Conservation (phyloP, 2,329 filamentous ascomycete genomes). For the Periconia sp. region DNA sequence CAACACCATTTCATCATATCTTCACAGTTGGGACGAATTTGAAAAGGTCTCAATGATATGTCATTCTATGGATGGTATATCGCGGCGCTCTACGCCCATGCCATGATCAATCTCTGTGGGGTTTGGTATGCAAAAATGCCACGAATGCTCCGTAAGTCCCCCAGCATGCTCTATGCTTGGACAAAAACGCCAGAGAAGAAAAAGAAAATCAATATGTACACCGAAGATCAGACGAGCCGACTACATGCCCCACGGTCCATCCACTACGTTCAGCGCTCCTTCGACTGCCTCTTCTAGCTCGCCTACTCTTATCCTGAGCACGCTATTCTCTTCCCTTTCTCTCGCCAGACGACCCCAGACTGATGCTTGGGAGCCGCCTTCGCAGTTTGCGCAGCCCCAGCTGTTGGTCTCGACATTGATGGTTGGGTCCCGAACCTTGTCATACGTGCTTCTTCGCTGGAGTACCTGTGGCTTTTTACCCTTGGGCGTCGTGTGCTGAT, state of each 20-base stretch:
- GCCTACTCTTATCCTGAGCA: slow-evolving; percentile 58
- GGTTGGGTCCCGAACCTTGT: slow-evolving; percentile 52
- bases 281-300: slow-evolving; percentile 63
- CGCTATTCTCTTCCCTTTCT: slow-evolving; percentile 62
- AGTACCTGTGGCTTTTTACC: slow-evolving; percentile 38
- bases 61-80: too few species aligned
- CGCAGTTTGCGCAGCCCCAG: slow-evolving; percentile 44
- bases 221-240: too few species aligned
- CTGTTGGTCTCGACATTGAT: slow-evolving; percentile 29
- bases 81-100: too few species aligned
- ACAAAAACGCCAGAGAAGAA: too few species aligned
- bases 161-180: too few species aligned
- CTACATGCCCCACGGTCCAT: slow-evolving; percentile 37
- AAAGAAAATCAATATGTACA: too few species aligned
- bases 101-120: too few species aligned
- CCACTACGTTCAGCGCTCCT: slow-evolving; percentile 61
- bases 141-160: too few species aligned
- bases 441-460: slow-evolving; percentile 35
- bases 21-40: too few species aligned
- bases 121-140: too few species aligned
- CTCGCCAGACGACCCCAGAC: slow-evolving; percentile 60
- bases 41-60: too few species aligned
- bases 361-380: slow-evolving; percentile 44
- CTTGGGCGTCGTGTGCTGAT: slow-evolving; percentile 34
- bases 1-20: too few species aligned